Percentiles rank a stretch among this genome's conserved stretches.
These are phyloP conservation scores for Deinandra increscens DNA, from an alignment of 129 eudicot species.

Conservation along the genomic window DNA sequence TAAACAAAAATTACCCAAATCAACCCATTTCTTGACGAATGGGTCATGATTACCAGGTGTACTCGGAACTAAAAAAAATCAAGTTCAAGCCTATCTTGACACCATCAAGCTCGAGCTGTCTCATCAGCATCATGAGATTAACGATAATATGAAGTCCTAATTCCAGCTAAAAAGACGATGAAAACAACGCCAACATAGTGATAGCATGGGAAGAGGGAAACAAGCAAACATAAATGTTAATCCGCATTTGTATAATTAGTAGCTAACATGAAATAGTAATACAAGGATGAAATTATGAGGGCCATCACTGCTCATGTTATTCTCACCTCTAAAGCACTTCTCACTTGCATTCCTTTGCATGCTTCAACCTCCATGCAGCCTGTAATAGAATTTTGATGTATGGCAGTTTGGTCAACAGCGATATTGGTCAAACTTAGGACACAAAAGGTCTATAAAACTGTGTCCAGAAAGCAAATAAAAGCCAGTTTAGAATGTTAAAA, in stretches of 20 bases:
- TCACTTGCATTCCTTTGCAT: neutral
- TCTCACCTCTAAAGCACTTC: slow-evolving; percentile 2
- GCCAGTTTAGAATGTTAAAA: neutral
- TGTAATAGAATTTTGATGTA: slow-evolving; percentile 3
- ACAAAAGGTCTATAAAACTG: neutral
- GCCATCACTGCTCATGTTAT: slow-evolving; percentile 20
- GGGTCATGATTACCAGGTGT: neutral
- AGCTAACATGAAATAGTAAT: slow-evolving; percentile 4
- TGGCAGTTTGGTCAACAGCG: neutral
- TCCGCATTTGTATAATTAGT: slow-evolving; percentile 10
- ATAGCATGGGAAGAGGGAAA: neutral
- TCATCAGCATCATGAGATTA: neutral
- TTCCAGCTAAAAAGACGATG: neutral
- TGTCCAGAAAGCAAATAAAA: neutral
- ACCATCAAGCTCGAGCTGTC: neutral
- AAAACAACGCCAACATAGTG: neutral
- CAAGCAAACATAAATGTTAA: neutral
- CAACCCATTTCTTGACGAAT: neutral
- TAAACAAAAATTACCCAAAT: neutral
- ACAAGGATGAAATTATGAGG: slow-evolving; percentile 9
- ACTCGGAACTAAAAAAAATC: neutral
- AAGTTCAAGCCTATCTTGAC: neutral
- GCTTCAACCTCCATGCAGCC: slow-evolving; percentile 24
- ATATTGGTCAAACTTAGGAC: neutral
- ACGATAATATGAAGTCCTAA: neutral